Evolutionary conservation across 305 asterid species (phyloP).

Genomic region (Petunia hybrid): DNA sequence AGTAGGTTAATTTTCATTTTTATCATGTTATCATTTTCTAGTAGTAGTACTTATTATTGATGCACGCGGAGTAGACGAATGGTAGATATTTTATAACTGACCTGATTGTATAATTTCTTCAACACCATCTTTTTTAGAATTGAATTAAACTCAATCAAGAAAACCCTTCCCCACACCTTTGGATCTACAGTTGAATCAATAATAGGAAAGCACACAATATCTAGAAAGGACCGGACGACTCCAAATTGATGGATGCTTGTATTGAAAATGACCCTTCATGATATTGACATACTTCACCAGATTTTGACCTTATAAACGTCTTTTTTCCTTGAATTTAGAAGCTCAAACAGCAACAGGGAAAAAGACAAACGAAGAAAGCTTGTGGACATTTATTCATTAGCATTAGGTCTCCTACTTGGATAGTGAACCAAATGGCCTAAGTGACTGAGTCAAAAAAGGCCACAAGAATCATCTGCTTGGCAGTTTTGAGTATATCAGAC

Average conservation of each 20-base stretch:
- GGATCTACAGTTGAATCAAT: not conserved
- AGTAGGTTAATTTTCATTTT: too few relatives aligned
- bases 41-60: too few relatives aligned
- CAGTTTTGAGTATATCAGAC: not conserved
- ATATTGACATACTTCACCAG: conserved; percentile 4
- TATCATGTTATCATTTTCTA: too few relatives aligned
- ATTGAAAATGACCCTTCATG: not conserved
- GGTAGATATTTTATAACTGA: too few relatives aligned
- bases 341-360: not conserved
- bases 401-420: not conserved
- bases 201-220: not conserved
- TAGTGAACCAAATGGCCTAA: not conserved
- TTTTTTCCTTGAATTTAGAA: not conserved
- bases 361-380: not conserved
- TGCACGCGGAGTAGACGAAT: too few relatives aligned
- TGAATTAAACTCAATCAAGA: not conserved
- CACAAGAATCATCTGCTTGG: not conserved
- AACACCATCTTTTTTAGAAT: too few relatives aligned
- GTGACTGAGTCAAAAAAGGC: not conserved
- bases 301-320: not conserved
- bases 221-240: conserved; percentile 32
- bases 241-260: conserved; percentile 5
- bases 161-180: not conserved
- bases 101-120: too few relatives aligned
- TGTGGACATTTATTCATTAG: not conserved